Evolutionary conservation across 202 grass and related monocot species (phyloP), one percentile per base, ranked within the genome.

Genomic region (Setaria italica): DNA sequence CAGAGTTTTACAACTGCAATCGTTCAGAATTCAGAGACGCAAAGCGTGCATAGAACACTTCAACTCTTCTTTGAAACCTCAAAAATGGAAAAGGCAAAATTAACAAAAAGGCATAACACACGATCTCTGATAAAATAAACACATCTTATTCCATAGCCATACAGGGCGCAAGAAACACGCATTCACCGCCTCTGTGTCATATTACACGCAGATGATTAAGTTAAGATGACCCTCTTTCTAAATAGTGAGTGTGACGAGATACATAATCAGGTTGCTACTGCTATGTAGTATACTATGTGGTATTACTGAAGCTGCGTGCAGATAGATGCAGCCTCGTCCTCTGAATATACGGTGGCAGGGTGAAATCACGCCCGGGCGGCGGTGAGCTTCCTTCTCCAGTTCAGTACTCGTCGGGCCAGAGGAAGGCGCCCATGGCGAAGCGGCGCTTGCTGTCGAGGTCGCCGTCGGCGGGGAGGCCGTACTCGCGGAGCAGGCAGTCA

Each of bases 351-450:
- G 51, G 10, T 42, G 70, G 25, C 25, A 25, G 25, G 25, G 49
- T 12, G 70, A 51, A 10, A 32, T 12, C 72, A 35, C 72, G 72
- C 32, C 72, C 72, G 72, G 39, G 72, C 72, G 34, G 16, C 72
- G 33, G 32, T 21, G 49, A 70, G 30, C 72, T 74, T 54, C 46
- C 14, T 50, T 17, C 16, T 2, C 1, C 7, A n/a, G 74, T 6
- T 70, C 88, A 92, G 50, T 88, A 86, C 81, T 84, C 58, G 14
- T 53, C 65, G 3, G 90, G 85, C 91, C 91, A 94, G 74, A 97
- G 91, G 81, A 97, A 97, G 11, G 89, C 75, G 2, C 87, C 94
- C 87, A 97, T 94, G 91, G 91, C 94, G 39, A 94, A 94, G n/a
- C 55, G 82, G 30, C 90, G 56, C 90, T 97, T 97, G 74, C 43